Conservation (phyloP, 2,329 filamentous ascomycete species). For the Diplodia intermedia region DNA sequence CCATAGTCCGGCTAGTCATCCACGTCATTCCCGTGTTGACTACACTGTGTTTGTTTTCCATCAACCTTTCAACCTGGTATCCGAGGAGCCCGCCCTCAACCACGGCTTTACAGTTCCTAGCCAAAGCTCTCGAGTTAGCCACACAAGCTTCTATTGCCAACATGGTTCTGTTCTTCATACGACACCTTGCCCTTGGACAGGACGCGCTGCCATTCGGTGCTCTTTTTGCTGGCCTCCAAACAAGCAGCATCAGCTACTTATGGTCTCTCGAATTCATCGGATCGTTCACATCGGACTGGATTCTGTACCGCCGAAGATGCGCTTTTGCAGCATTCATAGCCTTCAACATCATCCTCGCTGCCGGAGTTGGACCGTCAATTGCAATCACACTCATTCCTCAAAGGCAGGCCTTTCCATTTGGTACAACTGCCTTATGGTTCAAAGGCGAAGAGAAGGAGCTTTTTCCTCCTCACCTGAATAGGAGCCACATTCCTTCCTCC, state of each 20-base stretch:
- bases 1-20: not conserved
- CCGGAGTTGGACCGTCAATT: slow-evolving; percentile 1
- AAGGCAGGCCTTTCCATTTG: not conserved
- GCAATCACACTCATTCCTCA: slow-evolving; percentile 2
- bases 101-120: slow-evolving; percentile 2
- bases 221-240: slow-evolving; percentile 3
- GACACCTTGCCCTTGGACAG: not conserved
- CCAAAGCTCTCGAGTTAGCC: not conserved
- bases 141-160: slow-evolving; percentile 2
- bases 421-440: not conserved
- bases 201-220: slow-evolving; percentile 8
- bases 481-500: not conserved
- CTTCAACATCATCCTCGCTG: not conserved
- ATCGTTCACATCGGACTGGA: not conserved
- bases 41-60: not conserved
- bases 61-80: not conserved
- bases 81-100: not conserved
- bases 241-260: slow-evolving; percentile 8
- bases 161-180: not conserved
- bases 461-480: not conserved
- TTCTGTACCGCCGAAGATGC: not conserved
- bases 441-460: not conserved
- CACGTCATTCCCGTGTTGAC: not conserved
- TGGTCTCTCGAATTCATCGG: slow-evolving; percentile 20
- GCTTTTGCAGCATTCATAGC: not conserved